Conservation (phyloP, 2,329 filamentous ascomycete genomes). For the Elsinoe arachidis region DNA sequence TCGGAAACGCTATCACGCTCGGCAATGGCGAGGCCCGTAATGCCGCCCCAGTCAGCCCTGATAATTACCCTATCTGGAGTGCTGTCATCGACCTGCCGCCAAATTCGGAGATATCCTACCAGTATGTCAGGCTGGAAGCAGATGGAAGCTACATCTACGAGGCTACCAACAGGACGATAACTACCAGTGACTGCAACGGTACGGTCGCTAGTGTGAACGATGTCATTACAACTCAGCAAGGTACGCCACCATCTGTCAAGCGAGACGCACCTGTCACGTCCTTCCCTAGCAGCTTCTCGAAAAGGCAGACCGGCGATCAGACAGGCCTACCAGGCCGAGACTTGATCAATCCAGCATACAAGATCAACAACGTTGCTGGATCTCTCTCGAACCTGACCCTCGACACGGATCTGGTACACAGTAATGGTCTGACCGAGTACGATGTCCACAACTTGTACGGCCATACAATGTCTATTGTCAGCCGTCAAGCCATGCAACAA, state of each 20-base stretch:
- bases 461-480: constrained; percentile 61
- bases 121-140: constrained; percentile 25
- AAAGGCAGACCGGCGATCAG: constrained; percentile 17
- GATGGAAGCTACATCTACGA: constrained; percentile 28
- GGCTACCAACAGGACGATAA: constrained; percentile 24
- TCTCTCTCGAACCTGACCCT: constrained; percentile 43
- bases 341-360: constrained; percentile 55
- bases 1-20: constrained; percentile 26
- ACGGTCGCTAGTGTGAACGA: constrained; percentile 20
- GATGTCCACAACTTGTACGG: constrained; percentile 74
- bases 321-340: constrained; percentile 55
- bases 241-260: constrained; percentile 9
- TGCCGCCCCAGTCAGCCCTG: constrained; percentile 23
- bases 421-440: constrained; percentile 59
- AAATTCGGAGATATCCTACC: constrained; percentile 25
- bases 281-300: constrained; percentile 21
- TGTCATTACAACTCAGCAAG: constrained; percentile 23
- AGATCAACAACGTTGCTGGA: constrained; percentile 54
- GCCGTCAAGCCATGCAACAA: constrained; percentile 55
- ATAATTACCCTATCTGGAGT: constrained; percentile 29
- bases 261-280: neutral
- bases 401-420: constrained; percentile 58
- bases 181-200: constrained; percentile 25
- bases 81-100: constrained; percentile 26
- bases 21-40: constrained; percentile 22